phyloP scores from a whole-genome alignment of 2,329 filamentous ascomycete species.

The Didymella glomerata region DNA sequence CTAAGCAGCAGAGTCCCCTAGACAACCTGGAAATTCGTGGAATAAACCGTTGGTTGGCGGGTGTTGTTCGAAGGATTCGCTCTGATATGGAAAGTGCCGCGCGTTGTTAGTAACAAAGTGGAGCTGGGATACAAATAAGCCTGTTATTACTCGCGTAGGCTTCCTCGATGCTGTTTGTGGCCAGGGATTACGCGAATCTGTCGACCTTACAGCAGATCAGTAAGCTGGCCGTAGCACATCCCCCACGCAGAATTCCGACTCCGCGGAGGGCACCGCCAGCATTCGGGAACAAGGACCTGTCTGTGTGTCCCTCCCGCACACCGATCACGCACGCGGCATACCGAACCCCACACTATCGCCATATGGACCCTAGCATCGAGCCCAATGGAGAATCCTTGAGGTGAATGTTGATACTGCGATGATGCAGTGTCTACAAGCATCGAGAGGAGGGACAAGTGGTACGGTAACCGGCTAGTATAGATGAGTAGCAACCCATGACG shows the following conservation, averaged over 20 bases:
- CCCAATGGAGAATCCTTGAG: neutral
- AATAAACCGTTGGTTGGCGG: conserved; percentile 1
- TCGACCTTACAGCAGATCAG: neutral
- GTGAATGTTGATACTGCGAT: neutral
- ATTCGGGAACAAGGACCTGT: neutral
- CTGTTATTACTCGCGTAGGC: conserved; percentile 9
- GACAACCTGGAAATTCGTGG: neutral
- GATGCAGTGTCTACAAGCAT: neutral
- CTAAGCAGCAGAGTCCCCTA: neutral
- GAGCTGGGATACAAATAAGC: conserved; percentile 6
- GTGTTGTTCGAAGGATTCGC: conserved; percentile 12
- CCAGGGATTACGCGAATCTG: neutral
- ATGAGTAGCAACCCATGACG: neutral
- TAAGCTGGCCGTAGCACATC: conserved; percentile 5
- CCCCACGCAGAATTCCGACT: neutral
- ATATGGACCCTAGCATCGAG: neutral
- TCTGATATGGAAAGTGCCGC: conserved; percentile 17
- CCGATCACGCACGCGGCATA: conserved; percentile 9
- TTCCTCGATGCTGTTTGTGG: neutral
- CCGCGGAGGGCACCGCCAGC: conserved; percentile 5
- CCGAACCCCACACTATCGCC: neutral
- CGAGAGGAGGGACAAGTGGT: neutral
- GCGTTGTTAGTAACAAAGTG: conserved; percentile 18
- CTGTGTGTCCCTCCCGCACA: conserved; percentile 5
- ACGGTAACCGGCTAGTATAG: conserved; percentile 1